Evolutionary conservation across 2,329 filamentous ascomycete species (phyloP).

Genomic region (Calonectria crousiana): DNA sequence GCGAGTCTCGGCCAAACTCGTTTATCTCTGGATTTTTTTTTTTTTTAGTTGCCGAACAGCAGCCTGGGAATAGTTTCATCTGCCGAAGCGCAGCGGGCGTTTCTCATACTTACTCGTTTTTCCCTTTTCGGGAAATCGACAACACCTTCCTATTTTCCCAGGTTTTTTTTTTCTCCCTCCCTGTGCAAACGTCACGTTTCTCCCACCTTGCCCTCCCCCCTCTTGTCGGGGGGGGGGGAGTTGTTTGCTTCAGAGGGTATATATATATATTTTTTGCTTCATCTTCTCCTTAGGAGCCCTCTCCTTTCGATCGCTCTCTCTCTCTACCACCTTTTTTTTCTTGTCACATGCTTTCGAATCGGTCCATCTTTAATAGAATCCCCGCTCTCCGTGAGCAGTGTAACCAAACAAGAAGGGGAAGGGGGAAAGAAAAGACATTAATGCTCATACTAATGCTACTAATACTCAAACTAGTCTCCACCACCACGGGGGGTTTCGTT

Average conservation of each 20-base stretch:
- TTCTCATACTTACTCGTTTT: background rate
- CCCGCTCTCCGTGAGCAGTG: background rate
- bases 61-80: background rate
- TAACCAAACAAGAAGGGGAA: background rate
- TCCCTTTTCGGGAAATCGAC: background rate
- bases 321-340: background rate
- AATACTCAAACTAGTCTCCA: background rate
- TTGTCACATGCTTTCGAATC: background rate
- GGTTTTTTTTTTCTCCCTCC: background rate
- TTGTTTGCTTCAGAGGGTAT: no score
- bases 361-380: background rate
- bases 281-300: background rate
- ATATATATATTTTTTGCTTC: no score
- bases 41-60: no score
- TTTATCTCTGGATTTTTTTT: background rate
- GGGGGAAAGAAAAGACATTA: background rate
- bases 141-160: background rate
- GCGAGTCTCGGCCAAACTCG: background rate
- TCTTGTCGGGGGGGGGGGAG: no score
- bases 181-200: background rate
- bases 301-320: background rate
- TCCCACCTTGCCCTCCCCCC: background rate
- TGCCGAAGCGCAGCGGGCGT: background rate
- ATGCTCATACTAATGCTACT: background rate
- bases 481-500: background rate